These are phyloP conservation scores for Flaveria robusta DNA, from an alignment of 129 eudicot species.

Conservation along the genomic window DNA sequence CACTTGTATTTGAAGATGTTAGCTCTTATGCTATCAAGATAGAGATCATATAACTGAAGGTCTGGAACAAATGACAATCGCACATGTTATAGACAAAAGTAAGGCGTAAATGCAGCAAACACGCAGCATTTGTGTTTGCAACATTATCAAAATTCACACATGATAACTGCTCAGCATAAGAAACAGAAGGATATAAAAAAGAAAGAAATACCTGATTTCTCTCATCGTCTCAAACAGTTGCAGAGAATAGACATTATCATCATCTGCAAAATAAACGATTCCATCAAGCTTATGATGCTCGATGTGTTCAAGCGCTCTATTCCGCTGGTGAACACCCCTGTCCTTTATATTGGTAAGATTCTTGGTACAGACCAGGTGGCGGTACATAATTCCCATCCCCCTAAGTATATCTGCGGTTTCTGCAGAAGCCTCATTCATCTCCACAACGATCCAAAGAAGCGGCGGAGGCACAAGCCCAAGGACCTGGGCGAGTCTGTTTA, in stretches of 20 bases:
- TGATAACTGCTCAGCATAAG: not conserved
- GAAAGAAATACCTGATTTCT: conserved; percentile 58
- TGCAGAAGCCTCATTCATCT: conserved; percentile 67
- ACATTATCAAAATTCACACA: not conserved
- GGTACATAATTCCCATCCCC: conserved; percentile 76
- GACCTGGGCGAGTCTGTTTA: conserved; percentile 70
- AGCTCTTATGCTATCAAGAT: conserved; percentile 9
- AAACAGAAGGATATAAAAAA: conserved; percentile 13
- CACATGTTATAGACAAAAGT: not conserved
- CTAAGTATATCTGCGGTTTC: conserved; percentile 84
- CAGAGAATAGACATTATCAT: conserved; percentile 85
- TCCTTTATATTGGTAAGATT: conserved; percentile 77
- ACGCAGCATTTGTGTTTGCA: conserved; percentile 1
- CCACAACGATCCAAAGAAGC: conserved; percentile 88
- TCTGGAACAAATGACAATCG: no score
- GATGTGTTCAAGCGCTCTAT: conserved; percentile 82
- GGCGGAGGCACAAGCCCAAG: conserved; percentile 84
- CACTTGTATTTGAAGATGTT: not conserved
- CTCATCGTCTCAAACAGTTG: conserved; percentile 71
- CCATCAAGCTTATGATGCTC: conserved; percentile 90
- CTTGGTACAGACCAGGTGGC: conserved; percentile 75
- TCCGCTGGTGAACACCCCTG: conserved; percentile 93
- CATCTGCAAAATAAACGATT: conserved; percentile 93
- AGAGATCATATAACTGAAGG: conserved; percentile 6
- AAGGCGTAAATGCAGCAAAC: not conserved